Evolutionary conservation across 805 yeast genomes (phyloP).

Genomic region (Candida krabiensis): DNA sequence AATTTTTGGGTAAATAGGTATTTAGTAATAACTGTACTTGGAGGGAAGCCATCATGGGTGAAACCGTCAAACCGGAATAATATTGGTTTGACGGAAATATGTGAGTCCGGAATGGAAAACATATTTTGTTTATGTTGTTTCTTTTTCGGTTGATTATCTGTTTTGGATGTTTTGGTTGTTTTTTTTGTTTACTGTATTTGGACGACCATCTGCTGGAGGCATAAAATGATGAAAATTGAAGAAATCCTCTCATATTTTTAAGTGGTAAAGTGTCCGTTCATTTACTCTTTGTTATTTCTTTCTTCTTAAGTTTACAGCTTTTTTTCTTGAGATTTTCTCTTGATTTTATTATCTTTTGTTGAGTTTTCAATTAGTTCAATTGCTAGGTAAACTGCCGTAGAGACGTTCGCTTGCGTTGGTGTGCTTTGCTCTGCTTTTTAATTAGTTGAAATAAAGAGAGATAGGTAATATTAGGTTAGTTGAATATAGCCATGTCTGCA

Average conservation of each 20-base stretch:
- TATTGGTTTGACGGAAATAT: not conserved
- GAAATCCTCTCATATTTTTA: constrained; percentile 16
- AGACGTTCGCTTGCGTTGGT: constrained; percentile 5
- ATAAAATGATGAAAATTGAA: constrained; percentile 10
- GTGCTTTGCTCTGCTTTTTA: constrained; percentile 8
- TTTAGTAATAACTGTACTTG: no score
- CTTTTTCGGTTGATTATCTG: constrained; percentile 13
- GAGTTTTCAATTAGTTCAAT: constrained; percentile 16
- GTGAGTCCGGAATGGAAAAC: not conserved
- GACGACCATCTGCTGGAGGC: constrained; percentile 15
- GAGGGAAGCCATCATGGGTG: no score
- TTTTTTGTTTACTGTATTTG: constrained; percentile 17
- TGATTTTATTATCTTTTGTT: constrained; percentile 3
- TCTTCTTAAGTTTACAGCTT: constrained; percentile 10
- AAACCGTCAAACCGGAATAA: no score
- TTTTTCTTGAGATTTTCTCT: constrained; percentile 5
- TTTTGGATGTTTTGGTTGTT: constrained; percentile 15
- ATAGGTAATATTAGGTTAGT: constrained; percentile 3
- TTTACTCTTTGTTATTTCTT: constrained; percentile 10
- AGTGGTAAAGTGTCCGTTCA: constrained; percentile 16
- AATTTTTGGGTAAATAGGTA: no score
- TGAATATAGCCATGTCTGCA: constrained; percentile 16
- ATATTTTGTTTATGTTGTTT: constrained; percentile 8
- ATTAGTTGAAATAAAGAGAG: constrained; percentile 8
- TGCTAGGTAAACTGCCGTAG: constrained; percentile 9